These are phyloP conservation scores for Pseudozyma tsukubaensis DNA, from an alignment of 1,284 basidiomycete species.

Conservation along the genomic window DNA sequence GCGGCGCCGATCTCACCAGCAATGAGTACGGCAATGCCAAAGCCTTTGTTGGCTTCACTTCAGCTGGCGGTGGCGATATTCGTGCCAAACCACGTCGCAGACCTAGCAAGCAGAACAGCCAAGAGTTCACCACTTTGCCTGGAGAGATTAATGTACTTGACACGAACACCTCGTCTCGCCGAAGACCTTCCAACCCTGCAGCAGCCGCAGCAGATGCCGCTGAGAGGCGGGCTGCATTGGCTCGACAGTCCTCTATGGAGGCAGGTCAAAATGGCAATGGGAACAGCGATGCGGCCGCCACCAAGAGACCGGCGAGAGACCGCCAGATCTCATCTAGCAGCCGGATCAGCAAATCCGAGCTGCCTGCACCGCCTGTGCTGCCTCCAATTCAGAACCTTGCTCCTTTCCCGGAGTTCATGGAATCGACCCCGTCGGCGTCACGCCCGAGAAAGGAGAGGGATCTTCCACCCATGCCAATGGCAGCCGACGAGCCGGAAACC, in stretches of 20 bases:
- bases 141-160: conserved; percentile 16
- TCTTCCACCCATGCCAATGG: conserved; percentile 42
- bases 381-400: conserved; percentile 55
- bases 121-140: conserved; percentile 9
- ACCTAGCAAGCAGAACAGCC: conserved; percentile 28
- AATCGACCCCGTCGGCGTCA: neutral
- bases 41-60: conserved; percentile 56
- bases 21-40: conserved; percentile 54
- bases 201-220: conserved; percentile 52
- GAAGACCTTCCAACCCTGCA: conserved; percentile 33
- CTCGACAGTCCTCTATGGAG: conserved; percentile 15
- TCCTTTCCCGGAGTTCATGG: conserved; percentile 39
- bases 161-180: conserved; percentile 1
- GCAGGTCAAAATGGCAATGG: conserved; percentile 5
- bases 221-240: conserved; percentile 39
- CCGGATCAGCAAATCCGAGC: conserved; percentile 30
- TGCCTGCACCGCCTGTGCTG: conserved; percentile 35
- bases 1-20: conserved; percentile 24
- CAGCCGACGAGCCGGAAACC: conserved; percentile 17
- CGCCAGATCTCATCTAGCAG: conserved; percentile 28
- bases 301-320: conserved; percentile 27
- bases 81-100: conserved; percentile 21
- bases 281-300: neutral
- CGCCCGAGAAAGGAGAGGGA: conserved; percentile 31
- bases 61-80: conserved; percentile 41